These are phyloP conservation scores for Juglanconis oblonga DNA, from an alignment of 2,329 filamentous ascomycete species.

Conservation along the genomic window DNA sequence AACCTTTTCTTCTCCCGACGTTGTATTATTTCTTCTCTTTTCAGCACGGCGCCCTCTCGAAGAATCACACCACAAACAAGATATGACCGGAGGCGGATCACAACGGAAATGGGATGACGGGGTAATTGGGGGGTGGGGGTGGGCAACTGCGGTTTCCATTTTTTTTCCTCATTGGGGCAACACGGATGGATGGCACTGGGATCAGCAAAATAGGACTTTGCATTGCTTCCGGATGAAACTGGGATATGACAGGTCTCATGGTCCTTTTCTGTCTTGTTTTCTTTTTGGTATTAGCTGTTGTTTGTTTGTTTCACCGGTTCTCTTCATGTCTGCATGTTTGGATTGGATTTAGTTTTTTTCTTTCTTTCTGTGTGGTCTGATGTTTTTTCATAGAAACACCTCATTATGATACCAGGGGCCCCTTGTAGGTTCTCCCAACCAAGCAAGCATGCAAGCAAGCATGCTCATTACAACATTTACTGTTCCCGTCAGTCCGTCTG, in stretches of 20 bases:
- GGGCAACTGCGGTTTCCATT: background rate
- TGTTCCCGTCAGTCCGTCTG: background rate
- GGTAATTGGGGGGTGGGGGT: background rate
- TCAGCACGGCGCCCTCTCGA: background rate
- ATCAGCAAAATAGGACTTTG: background rate
- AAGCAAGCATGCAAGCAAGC: background rate
- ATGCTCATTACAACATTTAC: background rate
- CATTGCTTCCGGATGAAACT: background rate
- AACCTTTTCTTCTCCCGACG: background rate
- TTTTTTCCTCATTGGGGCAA: background rate
- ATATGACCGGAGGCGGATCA: background rate
- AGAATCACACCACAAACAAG: background rate
- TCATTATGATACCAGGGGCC: conserved; percentile 19
- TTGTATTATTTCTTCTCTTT: background rate
- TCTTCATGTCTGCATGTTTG: conserved; percentile 14
- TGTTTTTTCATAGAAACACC: conserved; percentile 12
- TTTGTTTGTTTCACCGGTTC: conserved; percentile 5
- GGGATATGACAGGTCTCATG: conserved; percentile 18
- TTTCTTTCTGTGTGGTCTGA: background rate
- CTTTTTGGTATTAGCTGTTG: conserved; percentile 1
- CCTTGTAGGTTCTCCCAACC: conserved; percentile 13
- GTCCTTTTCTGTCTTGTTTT: conserved; percentile 10
- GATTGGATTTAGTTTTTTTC: conserved; percentile 5
- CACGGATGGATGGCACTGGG: background rate
- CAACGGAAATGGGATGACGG: background rate